These are phyloP conservation scores for Macrolepiota albuminosa DNA, from an alignment of 768 basidiomycete species.

Conservation along the genomic window DNA sequence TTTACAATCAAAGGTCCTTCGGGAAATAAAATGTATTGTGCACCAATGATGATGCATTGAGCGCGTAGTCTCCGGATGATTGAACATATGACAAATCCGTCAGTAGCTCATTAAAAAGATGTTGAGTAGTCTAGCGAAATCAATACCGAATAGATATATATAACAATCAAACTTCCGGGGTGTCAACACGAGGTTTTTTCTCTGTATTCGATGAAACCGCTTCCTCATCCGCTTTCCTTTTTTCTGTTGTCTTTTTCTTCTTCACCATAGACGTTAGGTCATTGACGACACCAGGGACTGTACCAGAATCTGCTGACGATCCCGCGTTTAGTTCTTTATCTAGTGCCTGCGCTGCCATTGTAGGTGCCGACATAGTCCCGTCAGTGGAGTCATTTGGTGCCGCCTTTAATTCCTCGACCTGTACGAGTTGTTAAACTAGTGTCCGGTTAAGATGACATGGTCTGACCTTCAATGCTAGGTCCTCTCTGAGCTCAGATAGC, in stretches of 20 bases:
- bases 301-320: constrained; percentile 27
- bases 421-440: neutral
- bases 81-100: neutral
- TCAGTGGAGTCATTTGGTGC: constrained; percentile 57
- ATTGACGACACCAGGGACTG: constrained; percentile 50
- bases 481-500: constrained; percentile 66
- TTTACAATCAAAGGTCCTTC: constrained; percentile 21
- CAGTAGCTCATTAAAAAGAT: neutral
- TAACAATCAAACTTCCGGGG: constrained; percentile 18
- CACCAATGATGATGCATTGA: constrained; percentile 19
- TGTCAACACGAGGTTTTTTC: constrained; percentile 64
- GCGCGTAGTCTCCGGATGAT: constrained; percentile 19
- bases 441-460: neutral
- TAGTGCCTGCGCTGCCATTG: constrained; percentile 63
- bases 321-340: constrained; percentile 62
- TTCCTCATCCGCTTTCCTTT: constrained; percentile 71
- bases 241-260: constrained; percentile 58
- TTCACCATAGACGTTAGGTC: constrained; percentile 88
- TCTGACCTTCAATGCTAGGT: constrained; percentile 77
- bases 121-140: neutral
- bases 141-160: constrained; percentile 1
- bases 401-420: constrained; percentile 91
- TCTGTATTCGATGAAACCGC: constrained; percentile 41
- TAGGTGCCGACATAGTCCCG: constrained; percentile 51
- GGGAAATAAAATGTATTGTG: constrained; percentile 19